phyloP scores from a whole-genome alignment of 495 filamentous ascomycete genomes.

The Penicillium dipodomyicola region DNA sequence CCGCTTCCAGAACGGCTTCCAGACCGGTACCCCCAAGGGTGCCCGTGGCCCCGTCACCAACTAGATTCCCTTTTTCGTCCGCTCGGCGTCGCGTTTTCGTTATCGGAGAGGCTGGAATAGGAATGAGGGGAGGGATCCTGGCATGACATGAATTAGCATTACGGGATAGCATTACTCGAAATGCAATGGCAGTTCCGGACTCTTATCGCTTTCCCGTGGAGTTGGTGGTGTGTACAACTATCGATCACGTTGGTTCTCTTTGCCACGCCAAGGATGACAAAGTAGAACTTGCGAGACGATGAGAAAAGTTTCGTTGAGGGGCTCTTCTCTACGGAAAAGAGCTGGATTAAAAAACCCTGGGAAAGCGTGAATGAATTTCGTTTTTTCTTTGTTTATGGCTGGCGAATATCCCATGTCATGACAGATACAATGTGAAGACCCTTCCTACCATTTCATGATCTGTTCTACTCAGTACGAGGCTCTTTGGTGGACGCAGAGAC shows the following conservation, averaged over 20 bases:
- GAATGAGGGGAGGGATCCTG: conserved; percentile 36
- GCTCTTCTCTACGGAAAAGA: conserved; percentile 22
- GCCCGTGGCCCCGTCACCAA: conserved; percentile 62
- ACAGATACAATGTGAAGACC: conserved; percentile 45
- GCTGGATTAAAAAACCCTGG: conserved; percentile 34
- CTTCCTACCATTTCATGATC: conserved; percentile 33
- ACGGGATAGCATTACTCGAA: conserved; percentile 37
- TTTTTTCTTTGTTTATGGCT: conserved; percentile 45
- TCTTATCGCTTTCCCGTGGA: conserved; percentile 42
- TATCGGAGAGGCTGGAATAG: conserved; percentile 46
- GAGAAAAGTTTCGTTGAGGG: conserved; percentile 26
- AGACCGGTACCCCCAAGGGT: conserved; percentile 81
- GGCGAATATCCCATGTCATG: conserved; percentile 47
- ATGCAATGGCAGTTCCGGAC: conserved; percentile 42
- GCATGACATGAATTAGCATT: conserved; percentile 47
- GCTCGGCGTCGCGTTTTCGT: conserved; percentile 47
- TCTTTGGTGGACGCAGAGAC: neutral
- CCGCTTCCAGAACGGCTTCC: conserved; percentile 95
- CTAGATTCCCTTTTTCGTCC: conserved; percentile 38
- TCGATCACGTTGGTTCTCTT: conserved; percentile 34
- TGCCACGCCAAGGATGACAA: conserved; percentile 24
- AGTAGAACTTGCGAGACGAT: conserved; percentile 20
- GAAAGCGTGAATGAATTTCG: conserved; percentile 47
- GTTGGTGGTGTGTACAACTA: conserved; percentile 42
- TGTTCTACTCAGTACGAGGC: conserved; percentile 28